These are phyloP conservation scores for Zasmidium angulare DNA, from an alignment of 2,329 filamentous ascomycete genomes.

Conservation along the genomic window DNA sequence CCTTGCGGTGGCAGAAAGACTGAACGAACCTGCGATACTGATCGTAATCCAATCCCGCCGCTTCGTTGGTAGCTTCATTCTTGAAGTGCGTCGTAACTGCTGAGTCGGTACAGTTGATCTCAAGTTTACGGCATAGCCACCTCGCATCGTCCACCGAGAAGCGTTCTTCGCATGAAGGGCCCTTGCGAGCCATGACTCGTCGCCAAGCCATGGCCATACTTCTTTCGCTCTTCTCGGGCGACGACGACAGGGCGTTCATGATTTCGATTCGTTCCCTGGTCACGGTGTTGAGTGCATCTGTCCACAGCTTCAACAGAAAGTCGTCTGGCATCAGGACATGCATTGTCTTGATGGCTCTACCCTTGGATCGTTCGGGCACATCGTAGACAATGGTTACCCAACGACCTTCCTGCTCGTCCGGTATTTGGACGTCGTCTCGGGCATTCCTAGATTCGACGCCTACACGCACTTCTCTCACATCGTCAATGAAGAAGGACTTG, in stretches of 20 bases:
- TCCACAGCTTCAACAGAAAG: slow-evolving; percentile 75
- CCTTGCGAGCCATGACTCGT: slow-evolving; percentile 73
- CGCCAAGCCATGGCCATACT: slow-evolving; percentile 69
- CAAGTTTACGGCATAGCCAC: slow-evolving; percentile 80
- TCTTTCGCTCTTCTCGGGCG: slow-evolving; percentile 72
- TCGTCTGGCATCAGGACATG: slow-evolving; percentile 80
- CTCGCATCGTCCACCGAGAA: slow-evolving; percentile 78
- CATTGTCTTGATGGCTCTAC: slow-evolving; percentile 69
- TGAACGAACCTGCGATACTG: slow-evolving; percentile 84
- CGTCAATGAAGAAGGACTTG: slow-evolving; percentile 90
- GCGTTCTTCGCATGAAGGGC: slow-evolving; percentile 61
- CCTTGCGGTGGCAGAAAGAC: slow-evolving; percentile 78
- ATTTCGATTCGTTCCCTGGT: slow-evolving; percentile 83
- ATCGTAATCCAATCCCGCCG: slow-evolving; percentile 68
- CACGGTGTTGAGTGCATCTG: slow-evolving; percentile 77
- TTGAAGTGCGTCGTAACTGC: slow-evolving; percentile 73
- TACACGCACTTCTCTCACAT: slow-evolving; percentile 85
- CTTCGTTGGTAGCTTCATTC: slow-evolving; percentile 64
- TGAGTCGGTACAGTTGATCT: slow-evolving; percentile 82
- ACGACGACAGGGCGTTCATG: slow-evolving; percentile 82
- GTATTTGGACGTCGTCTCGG: slow-evolving; percentile 75
- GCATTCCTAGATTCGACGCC: slow-evolving; percentile 86
- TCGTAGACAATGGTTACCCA: slow-evolving; percentile 93
- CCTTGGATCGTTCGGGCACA: slow-evolving; percentile 73
- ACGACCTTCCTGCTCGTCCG: slow-evolving; percentile 64